These are phyloP conservation scores for Truncatella angustata DNA, from an alignment of 2,329 filamentous ascomycete genomes.

Conservation along the genomic window DNA sequence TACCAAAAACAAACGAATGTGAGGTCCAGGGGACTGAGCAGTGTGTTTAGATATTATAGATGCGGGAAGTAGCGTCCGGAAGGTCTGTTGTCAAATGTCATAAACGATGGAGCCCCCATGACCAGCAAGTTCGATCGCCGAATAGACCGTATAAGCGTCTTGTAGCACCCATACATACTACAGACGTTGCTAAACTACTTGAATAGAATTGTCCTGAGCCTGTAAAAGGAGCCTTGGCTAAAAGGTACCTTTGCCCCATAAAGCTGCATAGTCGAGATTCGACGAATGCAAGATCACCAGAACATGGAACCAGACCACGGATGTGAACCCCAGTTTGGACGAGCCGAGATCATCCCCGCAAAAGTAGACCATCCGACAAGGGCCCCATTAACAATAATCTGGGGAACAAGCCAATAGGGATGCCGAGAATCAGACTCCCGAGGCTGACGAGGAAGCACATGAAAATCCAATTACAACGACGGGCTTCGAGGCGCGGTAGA, in stretches of 20 bases:
- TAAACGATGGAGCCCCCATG: no score
- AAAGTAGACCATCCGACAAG: neutral
- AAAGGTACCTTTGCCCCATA: neutral
- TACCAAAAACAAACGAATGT: no score
- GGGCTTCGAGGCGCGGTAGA: neutral
- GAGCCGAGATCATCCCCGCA: conserved; percentile 16
- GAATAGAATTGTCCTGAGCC: neutral
- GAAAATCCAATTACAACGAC: neutral
- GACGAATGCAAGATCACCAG: neutral
- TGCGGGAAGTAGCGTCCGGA: no score
- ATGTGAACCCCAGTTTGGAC: conserved; percentile 29
- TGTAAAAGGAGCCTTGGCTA: neutral
- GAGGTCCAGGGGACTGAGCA: no score
- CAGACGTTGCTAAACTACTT: no score
- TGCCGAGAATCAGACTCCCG: neutral
- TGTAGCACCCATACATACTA: neutral
- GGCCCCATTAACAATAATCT: neutral
- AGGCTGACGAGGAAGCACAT: conserved; percentile 7
- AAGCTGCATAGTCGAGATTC: conserved; percentile 8
- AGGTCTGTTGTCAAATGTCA: no score
- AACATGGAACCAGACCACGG: neutral
- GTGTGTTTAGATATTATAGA: no score
- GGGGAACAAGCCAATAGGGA: neutral
- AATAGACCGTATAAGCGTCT: neutral
- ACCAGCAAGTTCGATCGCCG: neutral